Base-by-base conservation (phyloP, 2,329 filamentous ascomycete genomes). In the Diaporthe ilicicola region DNA sequence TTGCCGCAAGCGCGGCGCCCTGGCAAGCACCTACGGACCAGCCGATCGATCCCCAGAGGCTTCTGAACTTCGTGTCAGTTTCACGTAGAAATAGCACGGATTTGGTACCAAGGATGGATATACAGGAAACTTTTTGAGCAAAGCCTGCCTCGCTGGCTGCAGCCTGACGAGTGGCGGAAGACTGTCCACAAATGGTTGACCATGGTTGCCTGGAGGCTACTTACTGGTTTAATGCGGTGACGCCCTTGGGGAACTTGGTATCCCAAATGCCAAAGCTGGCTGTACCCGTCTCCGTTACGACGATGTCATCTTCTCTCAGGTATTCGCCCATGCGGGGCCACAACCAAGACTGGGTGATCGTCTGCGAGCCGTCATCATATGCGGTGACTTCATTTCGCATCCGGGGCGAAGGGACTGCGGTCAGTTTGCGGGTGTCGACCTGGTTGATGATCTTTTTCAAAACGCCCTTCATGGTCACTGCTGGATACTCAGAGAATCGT, bases 241-340 rank as follows among this genome's bases (percentile, higher is more conserved):
- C 92, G n/a, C 88, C 87, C 3, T 84, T 79, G 0, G 94, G 94
- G 83, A 97, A 96, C 51, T 89, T 88, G 5, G 94, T 95, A 70
- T 95, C 93, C 89, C 93, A 94, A 76, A 96, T 93, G 69, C 94
- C 94, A 79, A 97, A 95, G 82, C 94, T 95, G 70, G 94, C 86
- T 0, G 94, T 97, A 48, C 94, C 94, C 2, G 94, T 97, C 80
- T 97, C 94, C 0, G 94, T 95, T 64, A 97, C 88, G 68, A 97
- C 85, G 70, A 97, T 89, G 76, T 97, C 94, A 55, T 90, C 86
- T 67, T 90, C 84, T 67, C 87, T 85, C 12, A 97, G 83, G 85
- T 92, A 97, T 73, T 91, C 86, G 46, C 92, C 91, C 19, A 96
- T 84, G 48, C 88, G 88, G 0, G 92, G 92, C 93, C 94, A 97